A percentile compares a stretch with the other conserved stretches of the same genome.
These are phyloP conservation scores for Fusarium cyanostomum DNA, from an alignment of 2,329 filamentous ascomycete species.

Conservation along the genomic window DNA sequence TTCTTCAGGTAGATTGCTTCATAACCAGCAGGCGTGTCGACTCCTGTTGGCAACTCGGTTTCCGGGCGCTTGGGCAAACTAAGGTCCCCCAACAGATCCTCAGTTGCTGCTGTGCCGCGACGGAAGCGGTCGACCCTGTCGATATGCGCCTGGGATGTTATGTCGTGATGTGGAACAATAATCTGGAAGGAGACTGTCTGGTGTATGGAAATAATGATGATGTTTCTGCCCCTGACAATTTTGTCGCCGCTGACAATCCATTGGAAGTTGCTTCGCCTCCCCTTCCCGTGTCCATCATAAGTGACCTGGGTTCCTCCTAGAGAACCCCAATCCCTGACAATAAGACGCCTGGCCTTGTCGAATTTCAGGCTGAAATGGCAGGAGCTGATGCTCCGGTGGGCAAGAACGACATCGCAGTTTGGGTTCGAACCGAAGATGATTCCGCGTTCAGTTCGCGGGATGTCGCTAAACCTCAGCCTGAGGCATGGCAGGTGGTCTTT, in stretches of 20 bases:
- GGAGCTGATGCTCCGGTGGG: too few species aligned
- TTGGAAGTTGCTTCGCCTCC: slow-evolving; percentile 28
- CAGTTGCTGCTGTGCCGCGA: slow-evolving; percentile 16
- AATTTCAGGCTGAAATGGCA: too few species aligned
- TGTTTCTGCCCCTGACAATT: background rate
- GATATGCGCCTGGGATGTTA: slow-evolving; percentile 25
- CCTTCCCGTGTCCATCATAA: slow-evolving; percentile 28
- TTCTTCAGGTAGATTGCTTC: slow-evolving; percentile 19
- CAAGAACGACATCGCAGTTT: too few species aligned
- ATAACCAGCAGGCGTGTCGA: background rate
- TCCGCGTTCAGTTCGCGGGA: slow-evolving; percentile 20
- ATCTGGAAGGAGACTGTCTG: slow-evolving; percentile 9
- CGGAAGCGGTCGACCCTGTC: slow-evolving; percentile 30
- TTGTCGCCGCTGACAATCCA: slow-evolving; percentile 38
- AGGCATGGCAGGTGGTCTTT: slow-evolving; percentile 7
- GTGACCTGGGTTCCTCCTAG: slow-evolving; percentile 37
- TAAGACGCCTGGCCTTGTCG: too few species aligned
- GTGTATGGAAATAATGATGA: slow-evolving; percentile 19
- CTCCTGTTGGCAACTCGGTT: background rate
- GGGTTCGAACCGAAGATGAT: too few species aligned
- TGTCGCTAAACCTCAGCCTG: slow-evolving; percentile 23
- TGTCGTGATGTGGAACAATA: slow-evolving; percentile 10
- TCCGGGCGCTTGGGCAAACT: background rate
- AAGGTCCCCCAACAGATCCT: slow-evolving; percentile 18
- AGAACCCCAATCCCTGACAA: slow-evolving; percentile 37